Conservation (phyloP, 2,329 filamentous ascomycete species). For the Fusarium luffae region DNA sequence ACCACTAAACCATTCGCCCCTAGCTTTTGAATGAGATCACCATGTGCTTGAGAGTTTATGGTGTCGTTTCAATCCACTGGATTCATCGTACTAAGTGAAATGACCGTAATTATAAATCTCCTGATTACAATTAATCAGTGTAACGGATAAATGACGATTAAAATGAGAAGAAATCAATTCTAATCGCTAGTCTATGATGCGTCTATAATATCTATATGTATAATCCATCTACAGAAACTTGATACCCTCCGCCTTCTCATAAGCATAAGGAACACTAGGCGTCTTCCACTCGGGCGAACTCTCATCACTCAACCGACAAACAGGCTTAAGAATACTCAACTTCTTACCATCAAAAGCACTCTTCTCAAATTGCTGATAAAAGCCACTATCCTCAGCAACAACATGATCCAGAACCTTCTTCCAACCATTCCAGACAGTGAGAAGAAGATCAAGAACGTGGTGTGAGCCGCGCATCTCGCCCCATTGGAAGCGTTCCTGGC, state of each 20-base stretch:
- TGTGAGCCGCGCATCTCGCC: slow-evolving; percentile 20
- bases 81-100: no score
- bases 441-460: slow-evolving; percentile 21
- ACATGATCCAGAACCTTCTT: background rate
- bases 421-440: slow-evolving; percentile 21
- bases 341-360: slow-evolving; percentile 21
- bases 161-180: background rate
- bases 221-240: background rate
- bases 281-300: slow-evolving; percentile 14
- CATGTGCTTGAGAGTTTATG: no score
- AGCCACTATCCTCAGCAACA: background rate
- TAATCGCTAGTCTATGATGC: background rate
- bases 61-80: no score
- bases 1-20: background rate
- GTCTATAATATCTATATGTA: background rate
- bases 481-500: slow-evolving; percentile 21
- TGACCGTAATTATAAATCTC: no score
- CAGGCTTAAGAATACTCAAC: slow-evolving; percentile 21
- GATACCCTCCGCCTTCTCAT: slow-evolving; percentile 15
- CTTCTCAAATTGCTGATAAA: slow-evolving; percentile 12
- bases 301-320: background rate
- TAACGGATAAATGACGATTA: no score
- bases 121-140: no score
- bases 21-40: background rate
- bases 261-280: slow-evolving; percentile 22